Evolutionary conservation across 1,139 yeast genomes (phyloP).

Genomic region (Meyerozyma smithsonii): DNA sequence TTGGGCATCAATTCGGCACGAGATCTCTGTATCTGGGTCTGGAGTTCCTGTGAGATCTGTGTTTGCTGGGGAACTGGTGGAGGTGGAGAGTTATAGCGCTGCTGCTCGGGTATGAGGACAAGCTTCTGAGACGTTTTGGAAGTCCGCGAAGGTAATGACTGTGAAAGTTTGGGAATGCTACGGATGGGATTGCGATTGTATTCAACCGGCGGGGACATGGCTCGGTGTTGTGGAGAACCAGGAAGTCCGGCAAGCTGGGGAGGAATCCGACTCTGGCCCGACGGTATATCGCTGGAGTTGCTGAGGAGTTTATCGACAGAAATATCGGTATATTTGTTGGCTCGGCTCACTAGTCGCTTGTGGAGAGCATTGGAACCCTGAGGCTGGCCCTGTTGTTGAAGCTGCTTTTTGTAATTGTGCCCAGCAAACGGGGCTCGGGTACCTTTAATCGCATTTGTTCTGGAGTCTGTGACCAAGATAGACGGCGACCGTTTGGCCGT

Average conservation of each 20-base stretch:
- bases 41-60: conserved; percentile 18
- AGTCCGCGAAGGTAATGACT: conserved; percentile 75
- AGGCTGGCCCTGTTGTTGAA: conserved; percentile 18
- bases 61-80: conserved; percentile 11
- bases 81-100: conserved; percentile 14
- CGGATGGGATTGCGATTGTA: conserved; percentile 25
- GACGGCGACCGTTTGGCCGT: conserved; percentile 92
- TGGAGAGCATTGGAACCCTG: conserved; percentile 13
- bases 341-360: conserved; percentile 24
- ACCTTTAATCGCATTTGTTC: conserved; percentile 54
- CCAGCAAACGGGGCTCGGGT: conserved; percentile 86
- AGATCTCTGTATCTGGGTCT: conserved; percentile 42
- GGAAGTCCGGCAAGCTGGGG: conserved; percentile 18
- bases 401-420: conserved; percentile 41
- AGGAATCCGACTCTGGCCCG: conserved; percentile 58
- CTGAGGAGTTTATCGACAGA: conserved; percentile 68
- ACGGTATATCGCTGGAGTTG: conserved; percentile 80
- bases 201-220: conserved; percentile 10
- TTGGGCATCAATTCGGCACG: conserved; percentile 69
- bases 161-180: conserved; percentile 54
- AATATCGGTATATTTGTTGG: conserved; percentile 58
- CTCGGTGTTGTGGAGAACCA: conserved; percentile 11
- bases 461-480: conserved; percentile 83
- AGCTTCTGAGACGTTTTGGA: conserved; percentile 82
- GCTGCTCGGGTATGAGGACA: conserved; percentile 78